Conservation (phyloP, 139 green algal species). For the Pleodorina starrii region DNA sequence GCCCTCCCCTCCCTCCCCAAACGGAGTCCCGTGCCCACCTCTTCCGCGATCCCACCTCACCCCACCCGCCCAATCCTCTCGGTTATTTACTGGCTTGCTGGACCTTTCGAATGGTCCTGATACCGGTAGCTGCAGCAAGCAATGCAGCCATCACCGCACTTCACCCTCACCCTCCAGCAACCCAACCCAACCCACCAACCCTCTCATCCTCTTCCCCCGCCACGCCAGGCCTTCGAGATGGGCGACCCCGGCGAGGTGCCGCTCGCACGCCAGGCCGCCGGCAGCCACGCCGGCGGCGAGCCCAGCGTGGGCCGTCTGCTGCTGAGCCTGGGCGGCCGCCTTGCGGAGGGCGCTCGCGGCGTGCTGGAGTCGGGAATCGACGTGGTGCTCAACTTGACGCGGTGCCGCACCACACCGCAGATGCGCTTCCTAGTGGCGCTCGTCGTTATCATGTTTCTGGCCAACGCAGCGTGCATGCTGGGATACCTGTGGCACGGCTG, state of each 20-base stretch:
- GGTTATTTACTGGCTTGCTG: no score
- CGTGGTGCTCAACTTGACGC: conserved; percentile 37
- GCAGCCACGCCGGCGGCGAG: background rate
- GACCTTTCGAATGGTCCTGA: no score
- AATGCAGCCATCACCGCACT: no score
- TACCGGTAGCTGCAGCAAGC: no score
- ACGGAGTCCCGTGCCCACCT: no score
- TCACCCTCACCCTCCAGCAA: no score
- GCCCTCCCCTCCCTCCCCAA: no score
- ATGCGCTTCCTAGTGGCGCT: conserved; percentile 27
- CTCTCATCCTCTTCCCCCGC: no score
- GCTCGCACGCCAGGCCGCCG: background rate
- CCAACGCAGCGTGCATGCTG: conserved; percentile 6
- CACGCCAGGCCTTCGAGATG: background rate
- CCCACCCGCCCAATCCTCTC: no score
- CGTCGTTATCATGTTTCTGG: conserved; percentile 34
- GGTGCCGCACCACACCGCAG: conserved; percentile 28
- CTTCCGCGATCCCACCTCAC: no score
- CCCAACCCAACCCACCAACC: no score
- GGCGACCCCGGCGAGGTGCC: background rate
- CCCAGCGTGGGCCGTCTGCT: conserved; percentile 41
- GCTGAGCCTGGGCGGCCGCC: conserved; percentile 35
- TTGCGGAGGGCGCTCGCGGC: conserved; percentile 31
- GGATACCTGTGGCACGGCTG: background rate
- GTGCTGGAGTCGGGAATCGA: conserved; percentile 31